Conservation (phyloP, 2,329 filamentous ascomycete genomes). For the Ilyonectria mors-panacis region DNA sequence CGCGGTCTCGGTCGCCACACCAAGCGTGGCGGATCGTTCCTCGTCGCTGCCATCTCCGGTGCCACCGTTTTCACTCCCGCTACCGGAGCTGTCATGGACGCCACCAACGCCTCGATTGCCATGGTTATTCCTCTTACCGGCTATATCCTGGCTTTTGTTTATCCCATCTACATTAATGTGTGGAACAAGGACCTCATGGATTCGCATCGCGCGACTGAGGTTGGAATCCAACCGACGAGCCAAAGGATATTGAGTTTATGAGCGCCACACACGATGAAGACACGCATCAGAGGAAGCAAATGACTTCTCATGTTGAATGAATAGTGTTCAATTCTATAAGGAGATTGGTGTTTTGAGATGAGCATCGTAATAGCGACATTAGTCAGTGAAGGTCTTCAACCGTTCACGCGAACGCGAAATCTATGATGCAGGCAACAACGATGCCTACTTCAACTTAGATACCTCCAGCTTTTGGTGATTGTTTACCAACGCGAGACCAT, state of each 20-base stretch:
- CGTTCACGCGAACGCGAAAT: too few relatives aligned
- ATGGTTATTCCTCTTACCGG: slow-evolving; percentile 64
- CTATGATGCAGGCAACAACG: too few relatives aligned
- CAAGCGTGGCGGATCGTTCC: slow-evolving; percentile 76
- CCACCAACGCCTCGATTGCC: slow-evolving; percentile 56
- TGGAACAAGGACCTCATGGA: slow-evolving; percentile 16
- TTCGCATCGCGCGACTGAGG: slow-evolving; percentile 5
- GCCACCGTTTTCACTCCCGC: slow-evolving; percentile 70
- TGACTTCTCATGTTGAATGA: neutral
- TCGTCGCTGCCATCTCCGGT: slow-evolving; percentile 69
- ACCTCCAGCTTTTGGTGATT: too few relatives aligned
- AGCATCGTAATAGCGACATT: neutral
- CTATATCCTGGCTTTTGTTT: slow-evolving; percentile 57
- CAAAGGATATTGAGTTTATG: slow-evolving; percentile 22
- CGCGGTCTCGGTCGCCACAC: slow-evolving; percentile 76
- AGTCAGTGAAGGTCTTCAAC: neutral
- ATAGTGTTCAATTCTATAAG: neutral
- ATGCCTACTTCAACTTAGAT: too few relatives aligned
- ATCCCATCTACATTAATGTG: slow-evolving; percentile 19
- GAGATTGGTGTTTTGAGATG: neutral
- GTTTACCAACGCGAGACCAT: too few relatives aligned
- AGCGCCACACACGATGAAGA: slow-evolving; percentile 11
- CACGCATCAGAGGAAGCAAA: neutral
- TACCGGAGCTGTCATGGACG: slow-evolving; percentile 64
- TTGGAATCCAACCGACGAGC: slow-evolving; percentile 7